Base-by-base conservation (phyloP, 2,329 filamentous ascomycete genomes). In the Fusarium chlamydosporum region DNA sequence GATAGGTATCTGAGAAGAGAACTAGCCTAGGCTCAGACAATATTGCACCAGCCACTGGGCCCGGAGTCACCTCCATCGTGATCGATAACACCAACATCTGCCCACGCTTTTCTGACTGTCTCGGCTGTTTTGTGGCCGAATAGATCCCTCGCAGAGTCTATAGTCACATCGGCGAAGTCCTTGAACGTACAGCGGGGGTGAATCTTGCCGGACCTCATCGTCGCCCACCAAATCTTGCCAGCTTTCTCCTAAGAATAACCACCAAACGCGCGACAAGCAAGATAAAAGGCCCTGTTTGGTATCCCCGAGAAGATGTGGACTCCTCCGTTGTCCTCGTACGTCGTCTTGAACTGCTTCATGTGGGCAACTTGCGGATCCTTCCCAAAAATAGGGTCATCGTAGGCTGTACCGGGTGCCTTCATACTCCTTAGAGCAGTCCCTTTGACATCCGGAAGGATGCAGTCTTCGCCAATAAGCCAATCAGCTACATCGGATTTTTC, bases 251-350 rank as follows among this genome's bases (percentile, higher is more conserved):
- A 88, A 6, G 82, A 82, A 72, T 82, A 84, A 7, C 86, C 85
- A 15, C 84, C 85, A 66, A 88, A 81, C 3, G 76, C 79, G 6
- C 78, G 74, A 3, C 84, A 76, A 12, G 77, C 80, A 11, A 85
- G 80, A 68, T 86, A 86, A 67, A 88, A 88, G 4, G 85, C 86
- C 64, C 82, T 81, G 77, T 88, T 88, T 4, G 85, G 86, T 43
- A 88, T 88, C 7, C 86, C 86, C 7, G 84, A 87, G 75, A 82
- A 86, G 48, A 85, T 76, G 74, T 88, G 85, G 4, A 87, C 85
- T 33, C 86, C 86, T 9, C 84, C 83, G 43, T 84, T 82, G 72
- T 87, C 85, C 9, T 83, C 79, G 6, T 60, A 74, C 4, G 76
- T 82, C 1, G 69, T 67, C 45, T 76, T 75, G 73, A 80, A 85